Evolutionary conservation across 768 basidiomycete species (phyloP).

Genomic region (Boletus rex-veris): DNA sequence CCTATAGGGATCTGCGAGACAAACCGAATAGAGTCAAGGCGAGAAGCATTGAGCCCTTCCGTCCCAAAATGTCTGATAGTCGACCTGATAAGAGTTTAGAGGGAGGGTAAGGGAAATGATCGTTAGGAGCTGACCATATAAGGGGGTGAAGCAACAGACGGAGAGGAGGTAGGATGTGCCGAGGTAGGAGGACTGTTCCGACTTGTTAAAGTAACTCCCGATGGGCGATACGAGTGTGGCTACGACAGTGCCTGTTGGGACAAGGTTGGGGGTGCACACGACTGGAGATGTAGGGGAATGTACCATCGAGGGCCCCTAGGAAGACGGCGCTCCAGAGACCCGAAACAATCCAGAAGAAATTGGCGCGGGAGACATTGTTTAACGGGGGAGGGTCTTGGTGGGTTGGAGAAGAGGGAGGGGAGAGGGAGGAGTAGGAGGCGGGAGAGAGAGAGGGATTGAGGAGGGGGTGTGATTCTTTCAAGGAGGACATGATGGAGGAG

Average conservation of each 20-base stretch:
- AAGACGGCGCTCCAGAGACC: slow-evolving; percentile 83
- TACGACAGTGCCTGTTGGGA: slow-evolving; percentile 64
- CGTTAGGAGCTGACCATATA: slow-evolving; percentile 58
- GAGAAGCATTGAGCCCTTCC: slow-evolving; percentile 83
- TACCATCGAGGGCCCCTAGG: slow-evolving; percentile 82
- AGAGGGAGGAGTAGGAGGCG: slow-evolving; percentile 45
- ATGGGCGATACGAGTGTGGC: slow-evolving; percentile 83
- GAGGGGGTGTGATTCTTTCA: slow-evolving; percentile 54
- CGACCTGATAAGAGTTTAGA: slow-evolving; percentile 51
- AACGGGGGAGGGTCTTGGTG: slow-evolving; percentile 30
- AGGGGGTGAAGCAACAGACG: slow-evolving; percentile 86
- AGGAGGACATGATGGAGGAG: slow-evolving; percentile 34
- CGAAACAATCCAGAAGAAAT: slow-evolving; percentile 67
- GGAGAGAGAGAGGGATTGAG: slow-evolving; percentile 33
- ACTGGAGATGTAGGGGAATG: slow-evolving; percentile 18
- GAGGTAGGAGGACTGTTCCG: slow-evolving; percentile 79
- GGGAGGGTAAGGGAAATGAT: slow-evolving; percentile 2
- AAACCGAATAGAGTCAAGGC: slow-evolving; percentile 81
- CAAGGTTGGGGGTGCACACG: neutral
- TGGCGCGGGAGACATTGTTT: slow-evolving; percentile 48
- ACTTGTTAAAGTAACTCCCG: slow-evolving; percentile 79
- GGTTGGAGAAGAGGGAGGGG: slow-evolving; percentile 30
- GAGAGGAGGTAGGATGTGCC: slow-evolving; percentile 86
- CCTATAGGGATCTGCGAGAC: slow-evolving; percentile 20
- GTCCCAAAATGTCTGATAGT: slow-evolving; percentile 78